phyloP scores from a whole-genome alignment of 495 filamentous ascomycete species.

The Delitschia confertaspora region DNA sequence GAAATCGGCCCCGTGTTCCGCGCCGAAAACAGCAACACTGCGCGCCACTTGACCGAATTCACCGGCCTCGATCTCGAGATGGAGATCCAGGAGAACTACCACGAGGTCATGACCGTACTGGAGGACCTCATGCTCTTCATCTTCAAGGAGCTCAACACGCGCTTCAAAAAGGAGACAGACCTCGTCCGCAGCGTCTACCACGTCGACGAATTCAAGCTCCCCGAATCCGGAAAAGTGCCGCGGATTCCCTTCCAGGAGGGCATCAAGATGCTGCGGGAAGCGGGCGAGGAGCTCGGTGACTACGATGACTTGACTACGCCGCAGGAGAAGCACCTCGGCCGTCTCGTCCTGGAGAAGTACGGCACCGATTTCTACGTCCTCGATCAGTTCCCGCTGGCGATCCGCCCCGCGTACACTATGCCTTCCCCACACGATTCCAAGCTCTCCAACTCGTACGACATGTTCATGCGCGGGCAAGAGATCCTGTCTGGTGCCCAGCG shows the following conservation, averaged over 20 bases:
- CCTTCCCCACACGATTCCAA: conserved; percentile 52
- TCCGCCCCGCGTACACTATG: conserved; percentile 88
- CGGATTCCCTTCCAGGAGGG: conserved; percentile 80
- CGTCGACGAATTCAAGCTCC: conserved; percentile 41
- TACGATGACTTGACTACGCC: conserved; percentile 77
- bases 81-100: conserved; percentile 41
- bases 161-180: conserved; percentile 37
- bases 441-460: conserved; percentile 79
- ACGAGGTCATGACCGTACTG: conserved; percentile 39
- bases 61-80: conserved; percentile 42
- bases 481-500: conserved; percentile 83
- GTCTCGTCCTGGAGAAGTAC: conserved; percentile 74
- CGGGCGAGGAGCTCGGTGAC: conserved; percentile 58
- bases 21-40: conserved; percentile 42
- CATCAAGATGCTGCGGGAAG: conserved; percentile 69
- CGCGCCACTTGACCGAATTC: conserved; percentile 41
- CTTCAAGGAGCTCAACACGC: conserved; percentile 36
- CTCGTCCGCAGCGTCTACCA: conserved; percentile 36
- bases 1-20: conserved; percentile 41
- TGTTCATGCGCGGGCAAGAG: conserved; percentile 90
- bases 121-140: conserved; percentile 40
- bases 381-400: conserved; percentile 79
- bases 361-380: conserved; percentile 86
- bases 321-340: conserved; percentile 83
- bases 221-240: conserved; percentile 62